Evolutionary conservation across 2,329 filamentous ascomycete species (phyloP), one percentile per base, ranked within the genome.

Genomic region (Exophiala bonariae): DNA sequence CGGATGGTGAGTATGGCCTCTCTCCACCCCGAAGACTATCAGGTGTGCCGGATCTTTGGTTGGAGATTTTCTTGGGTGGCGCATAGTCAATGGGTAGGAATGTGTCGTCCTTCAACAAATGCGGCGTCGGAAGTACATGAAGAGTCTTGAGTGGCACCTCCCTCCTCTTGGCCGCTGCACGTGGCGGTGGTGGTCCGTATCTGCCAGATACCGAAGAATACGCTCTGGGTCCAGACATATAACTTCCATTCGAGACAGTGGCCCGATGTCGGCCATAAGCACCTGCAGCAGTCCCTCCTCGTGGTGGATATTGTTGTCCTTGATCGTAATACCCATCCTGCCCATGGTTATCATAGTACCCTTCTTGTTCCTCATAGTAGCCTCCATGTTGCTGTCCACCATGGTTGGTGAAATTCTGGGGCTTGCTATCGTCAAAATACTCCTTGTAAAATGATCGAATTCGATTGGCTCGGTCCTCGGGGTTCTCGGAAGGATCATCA

Each of bases 371-470:
- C 18, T 81, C 79, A 47, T 89, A 85, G n/a, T 78, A 81, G 37
- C 83, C 74, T 55, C 83, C 88, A 62, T 80, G 73, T 20, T 80
- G 80, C 47, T 89, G 85, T 11, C 77, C 80, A 37, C 83, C 73
- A 63, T 86, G 89, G 54, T 82, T 91, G 87, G 53, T 87, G 85
- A 11, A 6, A 26, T 26, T 26, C 32, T 73, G 71, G 28, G 71
- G 71, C 51, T 72, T 61, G 10, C 65, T 64, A 30, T 96, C 92
- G 57, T 97, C 93, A 60, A 99, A 99, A 73, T 99, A 99, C 66
- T 99, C 93, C 74, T 96, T 96, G 76, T 99, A 99, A 75, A 99
- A 99, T 3, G 93, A 99, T 66, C 93, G 82, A 58, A 99, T 99
- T 49, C 93, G 85, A 74, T 96, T 97, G 55, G 93, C 93, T 61